phyloP scores from a whole-genome alignment of 169 alveolate genomes.

The Plasmodium inui region DNA sequence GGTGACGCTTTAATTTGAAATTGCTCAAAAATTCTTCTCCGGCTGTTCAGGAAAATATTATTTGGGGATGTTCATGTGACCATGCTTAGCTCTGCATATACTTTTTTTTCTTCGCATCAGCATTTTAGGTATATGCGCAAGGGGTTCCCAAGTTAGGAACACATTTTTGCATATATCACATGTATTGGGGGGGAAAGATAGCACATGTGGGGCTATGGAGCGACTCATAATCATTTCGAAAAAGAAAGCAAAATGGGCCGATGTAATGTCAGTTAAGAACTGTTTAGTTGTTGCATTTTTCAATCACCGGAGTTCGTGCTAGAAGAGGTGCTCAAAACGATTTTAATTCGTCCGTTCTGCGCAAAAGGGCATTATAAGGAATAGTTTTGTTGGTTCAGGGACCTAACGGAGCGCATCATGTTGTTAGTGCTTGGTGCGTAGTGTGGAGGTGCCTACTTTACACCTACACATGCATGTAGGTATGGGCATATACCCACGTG shows the following conservation, averaged over 20 bases:
- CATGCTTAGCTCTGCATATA: not conserved
- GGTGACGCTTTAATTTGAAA: slow-evolving; percentile 84
- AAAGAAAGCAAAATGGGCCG: not conserved
- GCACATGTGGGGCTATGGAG: not conserved
- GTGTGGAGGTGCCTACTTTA: not conserved
- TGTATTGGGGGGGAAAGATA: not conserved
- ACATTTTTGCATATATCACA: not conserved
- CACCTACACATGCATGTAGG: not conserved
- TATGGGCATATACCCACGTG: not conserved
- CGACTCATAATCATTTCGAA: not conserved
- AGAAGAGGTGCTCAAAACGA: slow-evolving; percentile 80
- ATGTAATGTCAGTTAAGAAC: not conserved
- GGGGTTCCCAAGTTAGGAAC: not conserved
- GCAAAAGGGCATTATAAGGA: not conserved
- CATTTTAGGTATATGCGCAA: slow-evolving; percentile 7
- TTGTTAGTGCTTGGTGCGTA: not conserved
- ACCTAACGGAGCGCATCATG: not conserved
- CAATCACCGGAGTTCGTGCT: slow-evolving; percentile 73
- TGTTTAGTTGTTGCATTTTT: not conserved
- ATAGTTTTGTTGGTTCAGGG: not conserved
- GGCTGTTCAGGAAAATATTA: slow-evolving; percentile 46
- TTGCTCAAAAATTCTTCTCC: slow-evolving; percentile 84
- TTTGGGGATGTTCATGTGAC: slow-evolving; percentile 36
- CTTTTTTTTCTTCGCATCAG: not conserved
- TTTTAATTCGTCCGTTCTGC: slow-evolving; percentile 86